Base-by-base conservation (phyloP, 768 basidiomycete species). In the Tricholoma sp. region DNA sequence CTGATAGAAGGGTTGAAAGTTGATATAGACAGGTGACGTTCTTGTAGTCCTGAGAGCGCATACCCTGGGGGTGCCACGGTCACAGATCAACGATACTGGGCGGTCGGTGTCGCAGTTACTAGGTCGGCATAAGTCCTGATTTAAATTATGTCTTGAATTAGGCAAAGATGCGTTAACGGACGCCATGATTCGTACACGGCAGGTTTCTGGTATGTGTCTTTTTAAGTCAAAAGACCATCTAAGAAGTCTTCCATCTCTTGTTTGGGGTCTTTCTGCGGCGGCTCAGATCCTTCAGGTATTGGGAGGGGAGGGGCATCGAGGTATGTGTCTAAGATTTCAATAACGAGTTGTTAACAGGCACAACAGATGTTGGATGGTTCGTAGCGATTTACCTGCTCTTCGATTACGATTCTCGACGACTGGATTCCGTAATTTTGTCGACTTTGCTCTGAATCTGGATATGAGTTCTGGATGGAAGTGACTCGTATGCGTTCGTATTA, bases 401-500 rank as follows among this genome's bases (percentile, higher is more conserved):
- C 71, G 68, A 4, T 63, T 50, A 4, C 70, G 73, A 3, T 61
- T 52, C 3, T 58, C 54, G 8, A 62, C 42, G 1, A 68, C 65
- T 8, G 76, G 74, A 58, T 70, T 76, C 11, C 74, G 71, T 20
- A 83, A 62, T 42, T 76, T 76, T 24, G 77, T 76, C 3, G 82
- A 73, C 66, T 82, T 85, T 0, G 80, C 80, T 63, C 77, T 72
- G 57, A 87, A 84, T 32, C 84, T 74, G 1, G 71, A 69, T 62
- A 85, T 86, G 18, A 87, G 68, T 56, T 86, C 86, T 87, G 66
- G 31, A 24, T 29, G 4, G 20, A 12, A 31, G 33, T 34, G 5
- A 33, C 18, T 48, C 18, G 49, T 0, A 55, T 32, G 2, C 24
- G 24, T 57, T 20, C 37, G 32, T 17, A 15, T 48, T 24, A 32